Evolutionary conservation across 2,329 filamentous ascomycete species (phyloP).

Genomic region (Sclerotinia sclerotiorum): DNA sequence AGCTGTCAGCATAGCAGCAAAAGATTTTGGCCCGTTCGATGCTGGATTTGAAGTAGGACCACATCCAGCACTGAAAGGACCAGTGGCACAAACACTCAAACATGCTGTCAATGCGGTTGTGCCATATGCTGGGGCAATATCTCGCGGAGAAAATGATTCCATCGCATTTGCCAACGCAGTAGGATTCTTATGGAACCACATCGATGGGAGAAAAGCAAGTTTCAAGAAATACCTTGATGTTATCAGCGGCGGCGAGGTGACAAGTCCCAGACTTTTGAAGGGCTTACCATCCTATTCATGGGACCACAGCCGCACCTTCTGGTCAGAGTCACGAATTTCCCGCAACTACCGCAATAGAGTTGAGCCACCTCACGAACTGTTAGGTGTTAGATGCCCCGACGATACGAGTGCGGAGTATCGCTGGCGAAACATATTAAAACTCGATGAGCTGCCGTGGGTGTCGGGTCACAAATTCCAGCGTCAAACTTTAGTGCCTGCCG

Average conservation of each 20-base stretch:
- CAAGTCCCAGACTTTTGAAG: slow-evolving; percentile 36
- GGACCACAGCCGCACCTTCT: slow-evolving; percentile 53
- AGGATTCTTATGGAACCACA: slow-evolving; percentile 6
- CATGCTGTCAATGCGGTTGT: neutral
- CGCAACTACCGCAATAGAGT: slow-evolving; percentile 47
- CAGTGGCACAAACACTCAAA: slow-evolving; percentile 10
- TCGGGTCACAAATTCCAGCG: slow-evolving; percentile 35
- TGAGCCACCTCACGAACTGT: slow-evolving; percentile 44
- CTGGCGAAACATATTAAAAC: slow-evolving; percentile 39
- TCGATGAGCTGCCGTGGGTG: slow-evolving; percentile 39
- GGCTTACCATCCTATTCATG: slow-evolving; percentile 54
- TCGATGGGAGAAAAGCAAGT: neutral
- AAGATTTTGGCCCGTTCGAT: neutral
- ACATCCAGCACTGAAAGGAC: slow-evolving; percentile 24
- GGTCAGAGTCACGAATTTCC: slow-evolving; percentile 53
- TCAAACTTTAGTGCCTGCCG: slow-evolving; percentile 37
- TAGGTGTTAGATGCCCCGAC: slow-evolving; percentile 35
- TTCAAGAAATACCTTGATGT: slow-evolving; percentile 17
- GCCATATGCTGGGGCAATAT: slow-evolving; percentile 11
- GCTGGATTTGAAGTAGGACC: slow-evolving; percentile 27
- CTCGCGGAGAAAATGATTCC: slow-evolving; percentile 16
- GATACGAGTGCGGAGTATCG: slow-evolving; percentile 28
- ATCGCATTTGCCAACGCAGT: neutral
- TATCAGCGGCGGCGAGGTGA: neutral
- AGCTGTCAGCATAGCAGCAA: slow-evolving; percentile 2